Percentiles rank a stretch among this genome's conserved stretches.
phyloP scores from a whole-genome alignment of 2,329 filamentous ascomycete genomes.

The Trichoderma sp. region DNA sequence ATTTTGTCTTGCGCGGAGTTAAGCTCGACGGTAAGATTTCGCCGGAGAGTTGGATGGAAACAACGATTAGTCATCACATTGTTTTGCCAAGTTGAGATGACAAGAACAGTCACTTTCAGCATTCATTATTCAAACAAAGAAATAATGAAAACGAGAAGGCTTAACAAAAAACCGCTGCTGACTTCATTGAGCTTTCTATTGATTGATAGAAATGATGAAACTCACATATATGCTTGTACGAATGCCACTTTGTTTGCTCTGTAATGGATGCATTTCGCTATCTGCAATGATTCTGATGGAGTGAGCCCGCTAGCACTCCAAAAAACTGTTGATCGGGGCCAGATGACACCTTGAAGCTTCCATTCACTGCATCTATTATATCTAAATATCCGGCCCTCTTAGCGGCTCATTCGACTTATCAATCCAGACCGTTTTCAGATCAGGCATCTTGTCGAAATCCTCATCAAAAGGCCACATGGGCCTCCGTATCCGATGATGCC shows the following conservation, averaged over 20 bases:
- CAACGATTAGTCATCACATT: slow-evolving; percentile 6
- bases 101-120: neutral
- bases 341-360: neutral
- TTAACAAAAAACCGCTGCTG: too few relatives aligned
- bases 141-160: neutral
- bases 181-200: neutral
- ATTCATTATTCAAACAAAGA: neutral
- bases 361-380: neutral
- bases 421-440: slow-evolving; percentile 31
- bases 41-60: neutral
- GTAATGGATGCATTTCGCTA: too few relatives aligned
- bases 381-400: slow-evolving; percentile 25
- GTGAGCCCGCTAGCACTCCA: too few relatives aligned
- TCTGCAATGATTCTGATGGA: too few relatives aligned
- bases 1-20: neutral
- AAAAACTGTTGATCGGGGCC: too few relatives aligned
- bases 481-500: slow-evolving; percentile 49
- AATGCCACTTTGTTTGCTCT: too few relatives aligned
- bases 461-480: slow-evolving; percentile 46
- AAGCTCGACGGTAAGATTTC: neutral
- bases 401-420: slow-evolving; percentile 29
- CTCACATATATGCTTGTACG: too few relatives aligned
- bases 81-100: neutral
- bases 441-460: slow-evolving; percentile 27
- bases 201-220: neutral